These are phyloP conservation scores for Microthlaspi erraticum DNA, from an alignment of 345 rosid species.

Conservation along the genomic window DNA sequence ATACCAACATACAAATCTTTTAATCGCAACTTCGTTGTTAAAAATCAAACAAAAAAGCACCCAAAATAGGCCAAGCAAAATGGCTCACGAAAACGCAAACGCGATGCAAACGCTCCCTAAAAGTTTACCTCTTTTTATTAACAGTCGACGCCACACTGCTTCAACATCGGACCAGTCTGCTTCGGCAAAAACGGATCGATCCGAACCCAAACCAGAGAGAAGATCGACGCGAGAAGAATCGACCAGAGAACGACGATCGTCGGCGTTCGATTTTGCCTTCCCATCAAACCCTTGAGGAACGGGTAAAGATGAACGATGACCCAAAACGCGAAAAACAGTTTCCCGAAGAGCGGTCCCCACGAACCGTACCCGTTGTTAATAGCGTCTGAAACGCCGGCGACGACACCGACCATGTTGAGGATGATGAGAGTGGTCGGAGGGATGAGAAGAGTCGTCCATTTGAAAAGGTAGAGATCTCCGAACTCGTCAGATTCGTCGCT, in stretches of 20 bases:
- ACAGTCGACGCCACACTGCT: constrained; percentile 96
- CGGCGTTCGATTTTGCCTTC: constrained; percentile 89
- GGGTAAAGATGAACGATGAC: constrained; percentile 96
- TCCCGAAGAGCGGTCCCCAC: constrained; percentile 95
- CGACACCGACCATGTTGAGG: constrained; percentile 85
- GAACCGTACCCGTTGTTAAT: constrained; percentile 87
- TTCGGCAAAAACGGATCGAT: constrained; percentile 95
- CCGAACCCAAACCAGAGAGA: constrained; percentile 94
- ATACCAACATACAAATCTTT: constrained; percentile 3
- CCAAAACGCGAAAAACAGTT: constrained; percentile 91
- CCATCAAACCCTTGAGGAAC: constrained; percentile 96
- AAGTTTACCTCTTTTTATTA: constrained; percentile 12
- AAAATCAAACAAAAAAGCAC: constrained; percentile 1
- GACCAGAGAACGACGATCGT: constrained; percentile 96
- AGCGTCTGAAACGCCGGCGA: constrained; percentile 88
- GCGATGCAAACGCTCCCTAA: constrained; percentile 2
- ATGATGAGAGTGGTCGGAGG: constrained; percentile 96
- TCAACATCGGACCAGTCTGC: constrained; percentile 83
- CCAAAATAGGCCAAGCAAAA: constrained; percentile 15
- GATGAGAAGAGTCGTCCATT: constrained; percentile 96
- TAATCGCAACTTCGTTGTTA: not conserved
- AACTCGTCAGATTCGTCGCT: constrained; percentile 63
- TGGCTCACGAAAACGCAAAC: constrained; percentile 28
- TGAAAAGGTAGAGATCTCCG: constrained; percentile 93
- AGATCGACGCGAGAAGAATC: constrained; percentile 83